Percentiles rank a stretch among this genome's conserved stretches.
Evolutionary conservation across 768 basidiomycete species (phyloP).

Genomic region (Panaeolus papilionaceus): DNA sequence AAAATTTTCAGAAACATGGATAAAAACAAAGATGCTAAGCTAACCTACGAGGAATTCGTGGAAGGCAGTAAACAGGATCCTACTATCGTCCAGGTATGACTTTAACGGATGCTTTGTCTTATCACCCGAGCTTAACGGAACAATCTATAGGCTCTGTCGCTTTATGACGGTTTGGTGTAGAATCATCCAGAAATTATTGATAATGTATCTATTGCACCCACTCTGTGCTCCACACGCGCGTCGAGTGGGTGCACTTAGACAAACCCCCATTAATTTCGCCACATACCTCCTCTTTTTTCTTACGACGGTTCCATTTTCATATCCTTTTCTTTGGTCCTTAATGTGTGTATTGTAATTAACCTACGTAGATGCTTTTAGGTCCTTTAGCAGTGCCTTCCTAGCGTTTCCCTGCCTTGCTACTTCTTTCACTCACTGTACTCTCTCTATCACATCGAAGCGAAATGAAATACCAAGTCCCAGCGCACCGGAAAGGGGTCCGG

Average conservation of each 20-base stretch:
- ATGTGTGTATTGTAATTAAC: slow-evolving; percentile 12
- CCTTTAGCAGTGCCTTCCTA: slow-evolving; percentile 3
- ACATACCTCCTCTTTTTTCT: slow-evolving; percentile 16
- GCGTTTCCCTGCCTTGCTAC: neutral
- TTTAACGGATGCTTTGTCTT: slow-evolving; percentile 18
- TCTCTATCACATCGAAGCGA: slow-evolving; percentile 19
- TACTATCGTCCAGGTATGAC: slow-evolving; percentile 91
- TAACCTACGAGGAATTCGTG: slow-evolving; percentile 97
- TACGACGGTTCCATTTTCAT: slow-evolving; percentile 9
- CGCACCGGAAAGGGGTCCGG: neutral
- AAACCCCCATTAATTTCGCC: slow-evolving; percentile 8
- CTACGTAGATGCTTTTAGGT: slow-evolving; percentile 13
- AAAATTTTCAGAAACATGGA: slow-evolving; percentile 99
- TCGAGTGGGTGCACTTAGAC: neutral
- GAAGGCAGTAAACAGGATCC: slow-evolving; percentile 99
- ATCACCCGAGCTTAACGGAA: slow-evolving; percentile 19
- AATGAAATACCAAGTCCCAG: slow-evolving; percentile 27
- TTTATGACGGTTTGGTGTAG: slow-evolving; percentile 94
- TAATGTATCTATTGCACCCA: slow-evolving; percentile 11
- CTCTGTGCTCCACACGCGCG: neutral
- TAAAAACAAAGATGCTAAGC: slow-evolving; percentile 88
- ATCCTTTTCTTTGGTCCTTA: slow-evolving; percentile 13
- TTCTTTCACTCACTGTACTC: slow-evolving; percentile 19
- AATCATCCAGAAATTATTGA: neutral
- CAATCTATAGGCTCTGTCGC: slow-evolving; percentile 76